phyloP scores from a whole-genome alignment of 2,329 filamentous ascomycete species.

The Colletotrichum truncatum region DNA sequence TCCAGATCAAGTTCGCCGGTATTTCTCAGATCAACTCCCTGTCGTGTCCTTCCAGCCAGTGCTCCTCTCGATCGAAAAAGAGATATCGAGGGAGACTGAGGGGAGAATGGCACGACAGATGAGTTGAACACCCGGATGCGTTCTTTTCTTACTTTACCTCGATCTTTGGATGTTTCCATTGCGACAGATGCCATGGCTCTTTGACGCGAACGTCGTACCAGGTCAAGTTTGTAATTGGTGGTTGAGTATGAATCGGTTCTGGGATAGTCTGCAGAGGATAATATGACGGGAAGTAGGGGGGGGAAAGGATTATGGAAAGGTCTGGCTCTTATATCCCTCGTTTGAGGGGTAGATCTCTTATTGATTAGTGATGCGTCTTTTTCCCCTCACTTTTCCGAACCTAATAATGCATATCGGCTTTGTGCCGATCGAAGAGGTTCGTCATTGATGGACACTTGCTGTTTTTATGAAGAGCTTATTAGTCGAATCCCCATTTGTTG shows the following conservation, averaged over 20 bases:
- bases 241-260: neutral
- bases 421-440: neutral
- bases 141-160: constrained; percentile 57
- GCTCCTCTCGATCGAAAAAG: constrained; percentile 17
- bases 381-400: constrained; percentile 23
- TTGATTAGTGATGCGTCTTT: neutral
- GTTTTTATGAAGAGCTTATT: neutral
- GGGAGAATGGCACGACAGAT: constrained; percentile 1
- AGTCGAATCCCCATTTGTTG: neutral
- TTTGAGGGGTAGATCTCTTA: constrained; percentile 5
- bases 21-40: constrained; percentile 72
- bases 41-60: constrained; percentile 28
- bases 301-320: neutral
- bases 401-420: constrained; percentile 19
- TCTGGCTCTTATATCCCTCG: neutral
- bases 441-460: neutral
- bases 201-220: constrained; percentile 29
- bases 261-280: too few relatives aligned
- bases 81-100: constrained; percentile 22
- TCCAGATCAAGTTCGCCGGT: constrained; percentile 88
- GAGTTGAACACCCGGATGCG: constrained; percentile 56
- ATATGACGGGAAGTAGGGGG: neutral
- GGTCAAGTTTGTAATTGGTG: neutral
- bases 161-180: constrained; percentile 47
- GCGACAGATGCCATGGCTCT: constrained; percentile 40